phyloP scores from a whole-genome alignment of 164 flowering plant genomes.

The Protea cynaroides region DNA sequence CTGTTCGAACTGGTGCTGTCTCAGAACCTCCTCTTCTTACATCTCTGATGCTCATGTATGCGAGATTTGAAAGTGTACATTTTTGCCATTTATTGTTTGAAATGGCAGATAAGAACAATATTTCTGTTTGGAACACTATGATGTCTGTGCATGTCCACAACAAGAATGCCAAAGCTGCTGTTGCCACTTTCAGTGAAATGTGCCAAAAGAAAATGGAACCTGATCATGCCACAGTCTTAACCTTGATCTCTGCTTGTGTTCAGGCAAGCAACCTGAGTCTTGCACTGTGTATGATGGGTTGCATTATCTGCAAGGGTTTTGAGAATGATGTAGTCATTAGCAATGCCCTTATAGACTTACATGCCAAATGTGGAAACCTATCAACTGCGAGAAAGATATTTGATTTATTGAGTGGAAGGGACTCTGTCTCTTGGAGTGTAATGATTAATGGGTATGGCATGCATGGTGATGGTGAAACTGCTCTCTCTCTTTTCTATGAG shows the following conservation, averaged over 20 bases:
- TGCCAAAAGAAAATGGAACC: conserved; percentile 26
- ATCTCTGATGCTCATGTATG: conserved; percentile 52
- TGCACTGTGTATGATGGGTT: conserved; percentile 29
- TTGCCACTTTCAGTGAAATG: conserved; percentile 32
- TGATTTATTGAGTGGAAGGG: conserved; percentile 29
- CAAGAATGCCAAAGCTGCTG: conserved; percentile 23
- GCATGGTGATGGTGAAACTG: conserved; percentile 42
- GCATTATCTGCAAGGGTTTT: conserved; percentile 31
- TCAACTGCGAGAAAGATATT: conserved; percentile 35
- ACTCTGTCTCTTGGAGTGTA: conserved; percentile 42
- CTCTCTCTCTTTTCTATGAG: conserved; percentile 32
- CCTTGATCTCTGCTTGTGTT: conserved; percentile 38
- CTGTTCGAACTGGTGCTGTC: conserved; percentile 25
- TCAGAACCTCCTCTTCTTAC: conserved; percentile 39
- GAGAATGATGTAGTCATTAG: conserved; percentile 26
- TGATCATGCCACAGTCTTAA: conserved; percentile 39
- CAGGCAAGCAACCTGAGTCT: conserved; percentile 27
- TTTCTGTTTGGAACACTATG: conserved; percentile 53
- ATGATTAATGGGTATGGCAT: conserved; percentile 49
- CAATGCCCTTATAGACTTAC: conserved; percentile 52
- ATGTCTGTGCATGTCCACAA: conserved; percentile 32
- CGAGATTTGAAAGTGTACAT: conserved; percentile 26
- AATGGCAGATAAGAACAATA: conserved; percentile 30
- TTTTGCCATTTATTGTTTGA: conserved; percentile 33
- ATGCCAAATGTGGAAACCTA: conserved; percentile 51